Conservation (phyloP, 2,329 filamentous ascomycete species). For the Coniochaeta prunicola region DNA sequence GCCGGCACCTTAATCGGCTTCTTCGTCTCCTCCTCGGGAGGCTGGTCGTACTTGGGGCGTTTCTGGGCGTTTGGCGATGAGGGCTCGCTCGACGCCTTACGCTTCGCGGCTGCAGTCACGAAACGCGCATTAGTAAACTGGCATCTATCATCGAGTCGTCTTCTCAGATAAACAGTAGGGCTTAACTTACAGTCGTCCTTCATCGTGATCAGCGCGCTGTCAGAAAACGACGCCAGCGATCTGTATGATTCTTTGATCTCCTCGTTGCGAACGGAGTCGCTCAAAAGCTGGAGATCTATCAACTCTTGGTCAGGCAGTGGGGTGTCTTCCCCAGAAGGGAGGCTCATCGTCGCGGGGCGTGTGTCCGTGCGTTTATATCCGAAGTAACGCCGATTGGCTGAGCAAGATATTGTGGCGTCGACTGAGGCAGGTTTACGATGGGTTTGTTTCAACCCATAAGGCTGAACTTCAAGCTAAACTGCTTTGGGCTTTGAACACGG, state of each 20-base stretch:
- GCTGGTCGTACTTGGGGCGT: constrained; percentile 49
- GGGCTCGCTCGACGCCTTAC: constrained; percentile 64
- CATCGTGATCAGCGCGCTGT: constrained; percentile 11
- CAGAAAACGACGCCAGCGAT: constrained; percentile 5
- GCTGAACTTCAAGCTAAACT: not conserved
- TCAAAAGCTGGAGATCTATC: constrained; percentile 4
- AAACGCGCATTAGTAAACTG: constrained; percentile 1
- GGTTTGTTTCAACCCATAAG: not conserved
- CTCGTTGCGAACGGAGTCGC: not conserved
- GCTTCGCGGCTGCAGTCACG: constrained; percentile 45
- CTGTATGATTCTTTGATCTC: not conserved
- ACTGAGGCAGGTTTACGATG: not conserved
- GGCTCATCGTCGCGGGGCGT: not conserved
- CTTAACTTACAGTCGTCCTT: constrained; percentile 17
- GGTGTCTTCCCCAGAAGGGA: constrained; percentile 1
- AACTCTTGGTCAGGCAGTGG: not conserved
- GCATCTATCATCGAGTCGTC: not conserved
- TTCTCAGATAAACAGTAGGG: not conserved
- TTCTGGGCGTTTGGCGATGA: constrained; percentile 56
- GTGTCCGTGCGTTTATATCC: not conserved
- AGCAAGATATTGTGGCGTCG: not conserved
- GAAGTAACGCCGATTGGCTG: not conserved
- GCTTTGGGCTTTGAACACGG: constrained; percentile 14
- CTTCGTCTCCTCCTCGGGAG: constrained; percentile 37
- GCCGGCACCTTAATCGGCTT: constrained; percentile 47